phyloP scores from a whole-genome alignment of 306 rosid genomes.

The Castanopsis chinensis region DNA sequence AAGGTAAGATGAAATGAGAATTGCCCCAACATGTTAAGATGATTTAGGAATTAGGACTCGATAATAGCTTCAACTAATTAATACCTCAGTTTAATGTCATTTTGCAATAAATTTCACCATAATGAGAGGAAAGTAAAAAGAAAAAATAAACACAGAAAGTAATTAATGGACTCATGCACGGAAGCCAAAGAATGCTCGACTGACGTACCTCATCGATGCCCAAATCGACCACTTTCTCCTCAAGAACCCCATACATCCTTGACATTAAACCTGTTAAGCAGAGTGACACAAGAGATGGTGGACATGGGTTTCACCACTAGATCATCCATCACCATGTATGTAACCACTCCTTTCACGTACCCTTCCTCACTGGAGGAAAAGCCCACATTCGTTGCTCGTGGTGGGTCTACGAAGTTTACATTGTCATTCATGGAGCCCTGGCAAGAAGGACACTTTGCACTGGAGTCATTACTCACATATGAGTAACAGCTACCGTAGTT shows the following conservation, averaged over 20 bases:
- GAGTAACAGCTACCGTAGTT: fast-evolving
- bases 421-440: fast-evolving
- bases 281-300: neutral
- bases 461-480: neutral
- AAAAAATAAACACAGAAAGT: too few relatives aligned
- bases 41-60: too few relatives aligned
- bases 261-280: constrained; percentile 22
- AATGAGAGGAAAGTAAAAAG: too few relatives aligned
- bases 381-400: neutral
- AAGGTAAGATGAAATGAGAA: too few relatives aligned
- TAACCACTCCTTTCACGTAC: constrained; percentile 26
- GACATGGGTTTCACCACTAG: constrained; percentile 33
- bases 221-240: constrained; percentile 15
- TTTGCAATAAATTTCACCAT: too few relatives aligned
- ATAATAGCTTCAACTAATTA: too few relatives aligned
- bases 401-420: too few relatives aligned
- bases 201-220: constrained; percentile 23
- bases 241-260: constrained; percentile 14
- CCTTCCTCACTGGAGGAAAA: constrained; percentile 7
- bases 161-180: neutral
- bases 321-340: constrained; percentile 40
- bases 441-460: neutral
- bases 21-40: too few relatives aligned
- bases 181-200: neutral
- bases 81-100: too few relatives aligned